Conservation (phyloP, 2,329 filamentous ascomycete species). For the Diaporthe ampelina region DNA sequence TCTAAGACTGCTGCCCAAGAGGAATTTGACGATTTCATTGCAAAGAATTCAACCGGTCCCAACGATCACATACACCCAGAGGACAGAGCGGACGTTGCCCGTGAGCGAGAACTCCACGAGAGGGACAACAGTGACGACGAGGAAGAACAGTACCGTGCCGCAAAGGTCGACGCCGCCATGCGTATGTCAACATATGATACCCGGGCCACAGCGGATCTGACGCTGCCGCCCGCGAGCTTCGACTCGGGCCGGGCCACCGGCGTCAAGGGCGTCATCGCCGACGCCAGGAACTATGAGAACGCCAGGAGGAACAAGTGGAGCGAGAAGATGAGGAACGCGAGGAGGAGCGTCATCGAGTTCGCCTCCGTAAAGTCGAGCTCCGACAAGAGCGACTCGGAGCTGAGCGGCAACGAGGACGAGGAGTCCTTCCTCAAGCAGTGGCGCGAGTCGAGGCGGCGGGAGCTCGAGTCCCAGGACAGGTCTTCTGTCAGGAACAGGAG, state of each 20-base stretch:
- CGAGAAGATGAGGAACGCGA: conserved; percentile 64
- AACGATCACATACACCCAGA: conserved; percentile 68
- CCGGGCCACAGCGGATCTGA: conserved; percentile 62
- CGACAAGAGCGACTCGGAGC: conserved; percentile 62
- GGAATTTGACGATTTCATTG: conserved; percentile 75
- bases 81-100: conserved; percentile 63
- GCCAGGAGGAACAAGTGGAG: conserved; percentile 71
- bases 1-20: conserved; percentile 72
- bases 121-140: conserved; percentile 65
- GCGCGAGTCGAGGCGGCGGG: conserved; percentile 83
- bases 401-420: conserved; percentile 74
- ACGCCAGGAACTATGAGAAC: conserved; percentile 82
- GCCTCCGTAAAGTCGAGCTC: conserved; percentile 47
- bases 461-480: conserved; percentile 77
- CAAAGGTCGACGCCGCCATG: conserved; percentile 74
- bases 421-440: conserved; percentile 87
- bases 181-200: conserved; percentile 70
- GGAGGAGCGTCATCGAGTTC: conserved; percentile 68
- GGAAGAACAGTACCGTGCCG: conserved; percentile 66
- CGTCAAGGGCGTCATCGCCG: conserved; percentile 89
- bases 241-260: conserved; percentile 81
- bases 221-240: conserved; percentile 73
- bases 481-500: conserved; percentile 71
- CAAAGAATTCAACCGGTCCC: conserved; percentile 64
- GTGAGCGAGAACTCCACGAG: conserved; percentile 55